Base-by-base conservation (phyloP, 2,329 filamentous ascomycete species). In the Epichloe glyceriae region DNA sequence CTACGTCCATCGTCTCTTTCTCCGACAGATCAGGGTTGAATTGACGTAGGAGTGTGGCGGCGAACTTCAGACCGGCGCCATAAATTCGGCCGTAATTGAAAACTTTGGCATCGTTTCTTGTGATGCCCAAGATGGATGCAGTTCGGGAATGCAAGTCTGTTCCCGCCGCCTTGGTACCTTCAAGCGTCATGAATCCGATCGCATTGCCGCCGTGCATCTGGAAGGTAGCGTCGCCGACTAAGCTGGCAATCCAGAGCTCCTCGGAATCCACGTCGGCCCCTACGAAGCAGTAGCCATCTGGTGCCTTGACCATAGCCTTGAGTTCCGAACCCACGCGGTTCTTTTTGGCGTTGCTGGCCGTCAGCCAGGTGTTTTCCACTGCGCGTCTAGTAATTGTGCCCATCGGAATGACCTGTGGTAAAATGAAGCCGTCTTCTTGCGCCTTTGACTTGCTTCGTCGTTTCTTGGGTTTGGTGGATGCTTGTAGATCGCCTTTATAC, bases 31-130 rank as follows among this genome's bases (percentile, higher is more conserved):
- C 75, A 2, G 91, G 89, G 60, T 97, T 96, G 71, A 98, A 98
- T 62, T 97, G 93, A 7, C 90, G 81, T 2, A 98, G 77, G 2
- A 98, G 73, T 10, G 88, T 94, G 2, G 86, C 83, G 0, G 93
- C 93, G 62, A 98, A 98, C 59, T 89, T 95, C 47, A 97, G 72
- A 0, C 93, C 94, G 4, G 93, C 94, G n/a, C 93, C 94, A 62
- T 98, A 98, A 46, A 98, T 98, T 40, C 94, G 87, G 7, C 94
- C 94, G 60, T 98, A 98, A 65, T 98, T 98, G 74, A 98, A 98
- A 1, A 98, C 82, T 64, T 98, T 98, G 52, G 93, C 93, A 61
- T 96, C 83, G 61, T 96, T 96, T 54, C 93, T 80, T 2, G 88
- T 94, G 54, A 98, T 98, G 6, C 90, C 91, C 2, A 98, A 69